Evolutionary conservation across 2,329 filamentous ascomycete species (phyloP).

Genomic region (Aspergillus novoparasiticus): DNA sequence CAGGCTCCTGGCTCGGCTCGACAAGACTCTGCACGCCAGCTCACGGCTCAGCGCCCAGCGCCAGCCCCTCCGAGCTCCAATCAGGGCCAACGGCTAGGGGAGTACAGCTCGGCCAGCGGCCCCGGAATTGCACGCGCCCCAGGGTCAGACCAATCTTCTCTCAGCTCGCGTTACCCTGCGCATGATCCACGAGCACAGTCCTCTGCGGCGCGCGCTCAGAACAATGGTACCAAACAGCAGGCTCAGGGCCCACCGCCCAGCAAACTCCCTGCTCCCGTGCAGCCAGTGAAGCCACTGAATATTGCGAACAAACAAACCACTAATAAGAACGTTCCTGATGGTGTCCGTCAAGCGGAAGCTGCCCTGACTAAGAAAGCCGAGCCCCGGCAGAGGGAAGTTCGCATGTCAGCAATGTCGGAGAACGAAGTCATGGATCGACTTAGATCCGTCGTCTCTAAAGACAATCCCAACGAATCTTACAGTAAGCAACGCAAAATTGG

Average conservation of each 20-base stretch:
- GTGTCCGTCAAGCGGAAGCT: constrained; percentile 85
- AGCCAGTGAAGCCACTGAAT: constrained; percentile 74
- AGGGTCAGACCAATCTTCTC: constrained; percentile 38
- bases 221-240: constrained; percentile 47
- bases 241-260: constrained; percentile 54
- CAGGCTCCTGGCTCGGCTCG: constrained; percentile 64
- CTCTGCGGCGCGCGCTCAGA: constrained; percentile 44
- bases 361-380: constrained; percentile 79
- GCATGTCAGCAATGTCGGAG: constrained; percentile 98
- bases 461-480: constrained; percentile 92
- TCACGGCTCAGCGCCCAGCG: constrained; percentile 75
- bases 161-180: constrained; percentile 36
- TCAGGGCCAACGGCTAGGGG: constrained; percentile 29
- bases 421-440: constrained; percentile 95
- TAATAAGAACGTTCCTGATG: constrained; percentile 57
- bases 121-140: constrained; percentile 38
- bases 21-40: constrained; percentile 57
- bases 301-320: constrained; percentile 66
- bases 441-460: constrained; percentile 91
- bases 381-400: constrained; percentile 85
- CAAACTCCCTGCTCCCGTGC: constrained; percentile 61
- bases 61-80: constrained; percentile 66
- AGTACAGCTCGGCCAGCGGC: constrained; percentile 29
- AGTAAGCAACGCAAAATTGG: constrained; percentile 99
- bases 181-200: constrained; percentile 42